Conservation (phyloP, 2,329 filamentous ascomycete genomes). For the Fusarium pseudograminearum region DNA sequence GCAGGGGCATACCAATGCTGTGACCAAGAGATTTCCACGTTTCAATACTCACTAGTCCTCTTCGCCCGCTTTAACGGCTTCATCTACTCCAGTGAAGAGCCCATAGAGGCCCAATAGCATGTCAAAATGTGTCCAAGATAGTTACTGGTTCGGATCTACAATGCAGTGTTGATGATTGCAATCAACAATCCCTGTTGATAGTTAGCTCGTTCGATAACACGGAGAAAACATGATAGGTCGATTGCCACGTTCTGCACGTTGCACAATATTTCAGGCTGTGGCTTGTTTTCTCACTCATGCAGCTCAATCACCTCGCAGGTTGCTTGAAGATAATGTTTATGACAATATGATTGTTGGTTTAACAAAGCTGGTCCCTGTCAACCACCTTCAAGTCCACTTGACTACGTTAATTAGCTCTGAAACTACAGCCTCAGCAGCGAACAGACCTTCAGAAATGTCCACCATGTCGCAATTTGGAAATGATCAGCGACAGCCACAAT, state of each 20-base stretch:
- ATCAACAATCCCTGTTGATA: slow-evolving; percentile 4
- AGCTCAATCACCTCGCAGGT: background rate
- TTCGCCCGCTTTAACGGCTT: background rate
- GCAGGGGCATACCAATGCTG: background rate
- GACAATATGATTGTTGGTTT: background rate
- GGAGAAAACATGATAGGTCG: slow-evolving; percentile 1
- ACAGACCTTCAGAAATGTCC: slow-evolving; percentile 1
- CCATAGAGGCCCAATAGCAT: background rate
- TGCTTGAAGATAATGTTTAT: background rate
- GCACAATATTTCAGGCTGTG: background rate
- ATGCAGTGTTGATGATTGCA: slow-evolving; percentile 7
- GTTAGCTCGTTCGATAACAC: background rate
- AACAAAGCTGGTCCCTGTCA: slow-evolving; percentile 12
- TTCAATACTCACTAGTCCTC: background rate
- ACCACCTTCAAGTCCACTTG: slow-evolving; percentile 9
- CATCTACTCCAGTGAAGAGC: background rate
- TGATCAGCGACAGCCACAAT: slow-evolving; percentile 20
- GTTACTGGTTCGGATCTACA: background rate
- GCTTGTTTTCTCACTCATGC: background rate
- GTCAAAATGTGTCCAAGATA: background rate
- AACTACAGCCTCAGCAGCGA: background rate
- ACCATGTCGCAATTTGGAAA: background rate
- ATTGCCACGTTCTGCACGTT: slow-evolving; percentile 1
- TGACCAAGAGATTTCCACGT: background rate
- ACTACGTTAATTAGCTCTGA: background rate